phyloP scores from a whole-genome alignment of 306 rosid species.

The Cyamopsis tetragonoloba region DNA sequence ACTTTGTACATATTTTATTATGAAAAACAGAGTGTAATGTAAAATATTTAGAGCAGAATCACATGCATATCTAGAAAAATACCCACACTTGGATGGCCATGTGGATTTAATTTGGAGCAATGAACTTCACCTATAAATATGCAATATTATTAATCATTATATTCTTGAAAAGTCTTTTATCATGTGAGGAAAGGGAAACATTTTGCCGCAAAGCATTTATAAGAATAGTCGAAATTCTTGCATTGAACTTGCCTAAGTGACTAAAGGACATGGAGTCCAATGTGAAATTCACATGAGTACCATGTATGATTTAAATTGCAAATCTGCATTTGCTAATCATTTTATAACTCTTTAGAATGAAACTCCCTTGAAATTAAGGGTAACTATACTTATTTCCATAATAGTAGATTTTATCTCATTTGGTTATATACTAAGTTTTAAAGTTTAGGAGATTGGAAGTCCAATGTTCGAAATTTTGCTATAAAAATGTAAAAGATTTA shows the following conservation, averaged over 20 bases:
- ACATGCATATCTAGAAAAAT: constrained; percentile 20
- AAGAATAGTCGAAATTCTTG: background rate
- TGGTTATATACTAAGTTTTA: too few species aligned
- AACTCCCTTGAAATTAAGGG: too few species aligned
- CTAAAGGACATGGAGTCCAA: background rate
- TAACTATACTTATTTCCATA: too few species aligned
- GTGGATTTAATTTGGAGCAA: background rate
- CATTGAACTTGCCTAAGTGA: background rate
- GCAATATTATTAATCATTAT: background rate
- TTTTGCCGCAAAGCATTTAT: background rate
- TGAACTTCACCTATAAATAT: background rate
- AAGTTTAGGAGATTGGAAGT: too few species aligned
- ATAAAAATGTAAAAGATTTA: too few species aligned
- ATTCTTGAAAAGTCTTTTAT: background rate
- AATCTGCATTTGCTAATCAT: too few species aligned
- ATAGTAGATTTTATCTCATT: too few species aligned
- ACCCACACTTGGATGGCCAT: background rate
- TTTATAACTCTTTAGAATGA: too few species aligned
- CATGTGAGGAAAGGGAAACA: background rate
- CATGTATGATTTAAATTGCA: background rate
- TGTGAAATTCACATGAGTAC: constrained; percentile 1
- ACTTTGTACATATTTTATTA: background rate
- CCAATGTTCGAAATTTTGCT: too few species aligned
- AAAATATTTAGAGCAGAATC: constrained; percentile 22
- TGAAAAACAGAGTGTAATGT: background rate